A percentile compares a stretch with the other conserved stretches of the same genome.
Conservation (phyloP, 2,329 filamentous ascomycete species). For the Aspergillus viridinutans region DNA sequence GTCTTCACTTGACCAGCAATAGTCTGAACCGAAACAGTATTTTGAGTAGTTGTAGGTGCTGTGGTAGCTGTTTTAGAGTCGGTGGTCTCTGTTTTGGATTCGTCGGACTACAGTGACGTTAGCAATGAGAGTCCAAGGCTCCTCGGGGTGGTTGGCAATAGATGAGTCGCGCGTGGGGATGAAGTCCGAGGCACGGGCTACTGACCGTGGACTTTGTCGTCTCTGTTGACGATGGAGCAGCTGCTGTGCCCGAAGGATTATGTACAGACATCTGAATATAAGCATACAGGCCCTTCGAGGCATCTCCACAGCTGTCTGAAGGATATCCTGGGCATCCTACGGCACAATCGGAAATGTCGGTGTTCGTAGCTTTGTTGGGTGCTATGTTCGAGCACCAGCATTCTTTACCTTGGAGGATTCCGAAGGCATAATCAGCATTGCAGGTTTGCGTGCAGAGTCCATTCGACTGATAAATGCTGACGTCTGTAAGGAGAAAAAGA, state of each 20-base stretch:
- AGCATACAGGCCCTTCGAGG: constrained; percentile 36
- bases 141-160: background rate
- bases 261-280: constrained; percentile 39
- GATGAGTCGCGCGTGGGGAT: background rate
- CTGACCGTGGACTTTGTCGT: constrained; percentile 26
- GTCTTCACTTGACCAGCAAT: constrained; percentile 26
- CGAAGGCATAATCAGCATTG: constrained; percentile 41
- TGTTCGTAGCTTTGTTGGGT: constrained; percentile 34
- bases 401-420: constrained; percentile 41
- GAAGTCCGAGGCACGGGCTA: constrained; percentile 1
- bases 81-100: constrained; percentile 10
- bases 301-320: constrained; percentile 43
- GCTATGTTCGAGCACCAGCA: constrained; percentile 50
- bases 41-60: constrained; percentile 3
- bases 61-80: constrained; percentile 12
- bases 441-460: constrained; percentile 41
- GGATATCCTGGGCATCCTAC: constrained; percentile 45
- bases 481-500: constrained; percentile 25
- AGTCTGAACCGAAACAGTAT: constrained; percentile 19
- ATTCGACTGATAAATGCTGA: constrained; percentile 43
- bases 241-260: constrained; percentile 30
- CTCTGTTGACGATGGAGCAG: constrained; percentile 14
- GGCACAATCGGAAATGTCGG: constrained; percentile 31
- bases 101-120: background rate
- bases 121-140: background rate